Evolutionary conservation across 2,329 filamentous ascomycete genomes (phyloP).

Genomic region (Fusarium sp.): DNA sequence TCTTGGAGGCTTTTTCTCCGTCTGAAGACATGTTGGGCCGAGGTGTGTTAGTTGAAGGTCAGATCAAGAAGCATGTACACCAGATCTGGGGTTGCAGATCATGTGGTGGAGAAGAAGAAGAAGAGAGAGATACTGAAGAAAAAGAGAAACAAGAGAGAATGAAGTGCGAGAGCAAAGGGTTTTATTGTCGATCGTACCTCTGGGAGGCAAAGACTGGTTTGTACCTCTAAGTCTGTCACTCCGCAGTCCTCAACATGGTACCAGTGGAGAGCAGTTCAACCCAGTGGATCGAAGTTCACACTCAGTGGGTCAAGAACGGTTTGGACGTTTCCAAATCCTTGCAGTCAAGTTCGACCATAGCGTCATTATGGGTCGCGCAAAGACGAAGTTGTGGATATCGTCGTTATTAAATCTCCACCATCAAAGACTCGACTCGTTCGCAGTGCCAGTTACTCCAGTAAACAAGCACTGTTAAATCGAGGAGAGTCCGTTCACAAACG

Average conservation of each 20-base stretch:
- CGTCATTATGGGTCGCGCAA: conserved; percentile 36
- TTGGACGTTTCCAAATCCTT: conserved; percentile 16
- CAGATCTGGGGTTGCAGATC: conserved; percentile 14
- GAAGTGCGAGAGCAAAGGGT: conserved; percentile 15
- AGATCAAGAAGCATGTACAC: conserved; percentile 9
- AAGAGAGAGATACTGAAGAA: neutral
- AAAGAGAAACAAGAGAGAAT: neutral
- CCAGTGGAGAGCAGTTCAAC: neutral
- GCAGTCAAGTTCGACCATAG: conserved; percentile 17
- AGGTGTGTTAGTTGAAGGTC: conserved; percentile 7
- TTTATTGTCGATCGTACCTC: conserved; percentile 17
- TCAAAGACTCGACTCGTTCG: conserved; percentile 7
- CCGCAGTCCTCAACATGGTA: conserved; percentile 4
- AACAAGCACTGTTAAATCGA: conserved; percentile 26
- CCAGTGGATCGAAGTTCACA: conserved; percentile 7
- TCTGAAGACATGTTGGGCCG: conserved; percentile 34
- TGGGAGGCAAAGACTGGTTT: neutral
- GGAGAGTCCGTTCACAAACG: conserved; percentile 8
- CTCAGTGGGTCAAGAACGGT: conserved; percentile 20
- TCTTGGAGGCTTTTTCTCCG: conserved; percentile 32
- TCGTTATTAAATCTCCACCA: conserved; percentile 29
- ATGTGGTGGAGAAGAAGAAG: conserved; percentile 9
- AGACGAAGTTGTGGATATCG: conserved; percentile 30
- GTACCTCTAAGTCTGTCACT: neutral
- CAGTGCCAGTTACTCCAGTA: conserved; percentile 11